Conservation (phyloP, 192 early-diverging fungal species). For the Mortierella antarctica region DNA sequence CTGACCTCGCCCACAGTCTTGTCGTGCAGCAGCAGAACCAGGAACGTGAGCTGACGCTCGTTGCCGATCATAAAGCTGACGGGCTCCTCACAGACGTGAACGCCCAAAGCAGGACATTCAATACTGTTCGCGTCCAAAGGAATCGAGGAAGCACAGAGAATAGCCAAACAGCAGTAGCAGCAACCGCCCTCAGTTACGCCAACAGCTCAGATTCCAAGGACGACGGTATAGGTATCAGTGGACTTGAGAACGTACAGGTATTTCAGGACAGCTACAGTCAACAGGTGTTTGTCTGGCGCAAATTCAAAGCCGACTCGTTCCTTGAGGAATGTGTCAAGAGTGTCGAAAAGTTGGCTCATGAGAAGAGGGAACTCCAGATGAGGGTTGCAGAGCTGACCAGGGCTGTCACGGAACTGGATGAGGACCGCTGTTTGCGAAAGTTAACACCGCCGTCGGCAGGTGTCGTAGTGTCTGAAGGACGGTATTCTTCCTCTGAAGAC, state of each 20-base stretch:
- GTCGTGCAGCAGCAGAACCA: conserved; percentile 20
- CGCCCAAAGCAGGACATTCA: background rate
- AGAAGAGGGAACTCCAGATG: conserved; percentile 32
- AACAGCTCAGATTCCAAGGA: background rate
- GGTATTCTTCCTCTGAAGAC: too few species aligned
- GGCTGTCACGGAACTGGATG: conserved; percentile 3
- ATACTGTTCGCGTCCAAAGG: background rate
- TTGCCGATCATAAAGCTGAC: background rate
- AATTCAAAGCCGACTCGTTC: conserved; percentile 29
- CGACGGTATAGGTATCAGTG: background rate
- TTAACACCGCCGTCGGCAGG: too few species aligned
- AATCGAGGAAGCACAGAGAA: background rate
- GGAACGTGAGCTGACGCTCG: conserved; percentile 20
- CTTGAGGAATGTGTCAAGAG: conserved; percentile 45
- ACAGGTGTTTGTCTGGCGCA: conserved; percentile 45
- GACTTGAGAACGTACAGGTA: background rate
- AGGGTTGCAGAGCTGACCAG: conserved; percentile 20
- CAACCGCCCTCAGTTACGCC: background rate
- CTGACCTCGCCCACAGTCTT: conserved; percentile 14
- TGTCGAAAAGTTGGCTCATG: conserved; percentile 32
- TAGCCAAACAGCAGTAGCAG: background rate
- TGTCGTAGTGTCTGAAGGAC: too few species aligned
- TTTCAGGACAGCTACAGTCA: conserved; percentile 29
- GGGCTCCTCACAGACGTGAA: background rate
- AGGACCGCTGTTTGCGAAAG: background rate